Base-by-base conservation (phyloP, 441 rosid genomes). In the Syzygium malaccense region DNA sequence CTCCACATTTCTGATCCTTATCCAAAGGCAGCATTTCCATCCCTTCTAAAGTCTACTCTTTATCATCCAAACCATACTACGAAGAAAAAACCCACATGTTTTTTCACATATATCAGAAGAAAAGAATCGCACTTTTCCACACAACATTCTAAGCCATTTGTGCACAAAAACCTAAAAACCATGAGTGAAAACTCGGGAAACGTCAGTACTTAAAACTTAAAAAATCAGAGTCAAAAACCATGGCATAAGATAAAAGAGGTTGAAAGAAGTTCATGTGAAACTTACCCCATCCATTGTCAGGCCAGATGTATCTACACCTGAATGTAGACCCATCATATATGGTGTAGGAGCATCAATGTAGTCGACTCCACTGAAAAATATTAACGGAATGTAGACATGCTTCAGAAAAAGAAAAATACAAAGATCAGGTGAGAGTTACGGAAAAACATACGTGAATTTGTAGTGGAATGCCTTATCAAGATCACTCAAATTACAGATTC, bases 321-420 rank as follows among this genome's bases (percentile, higher is more conserved):
- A 98, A 94, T 98, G 99, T 90, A 98, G 99, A 92, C 99, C 99
- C 99, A 96, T 98, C 99, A 98, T 97, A 92, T 97, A 98, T 78
- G 99, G 99, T 60, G 98, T 97, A 86, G 99, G 99, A 89, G 99
- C 99, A 90, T 98, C 99, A 92, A 98, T 95, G 91, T 98, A 95
- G 95, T 98, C 99, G 37, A 96, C 99, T 96, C 99, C 99, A 96
- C 97, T 97, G 96, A 96, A 98, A 96, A 98, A 98, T 91, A 98
- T 98, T 90, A 96, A 96, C 85, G 99, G 99, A 95, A 98, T 98
- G 98, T 98, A 96, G 95, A 98, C 99, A 91, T 98, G 99, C 99
- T 97, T 94, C 98, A 95, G 94, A 92, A 93, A 91, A 93, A 93
- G 91, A 95, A 97, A 90, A 91, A 94, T 91, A 87, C 89, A 93